These are phyloP conservation scores for Penicillium cataractarum DNA, from an alignment of 495 filamentous ascomycete genomes.

Conservation along the genomic window DNA sequence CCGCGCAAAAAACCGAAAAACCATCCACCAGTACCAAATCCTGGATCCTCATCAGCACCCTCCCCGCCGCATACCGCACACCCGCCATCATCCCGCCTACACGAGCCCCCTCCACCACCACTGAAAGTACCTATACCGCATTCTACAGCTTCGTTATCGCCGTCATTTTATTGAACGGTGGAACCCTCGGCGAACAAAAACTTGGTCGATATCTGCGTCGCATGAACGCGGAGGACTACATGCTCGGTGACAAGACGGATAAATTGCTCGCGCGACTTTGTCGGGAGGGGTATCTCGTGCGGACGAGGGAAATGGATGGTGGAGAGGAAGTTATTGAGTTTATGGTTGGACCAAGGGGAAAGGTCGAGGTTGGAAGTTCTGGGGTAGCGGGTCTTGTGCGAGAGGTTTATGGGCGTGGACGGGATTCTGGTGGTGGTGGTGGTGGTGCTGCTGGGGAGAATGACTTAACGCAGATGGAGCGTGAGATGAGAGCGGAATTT, in stretches of 20 bases:
- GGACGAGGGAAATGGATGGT: slow-evolving; percentile 64
- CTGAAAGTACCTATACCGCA: slow-evolving; percentile 78
- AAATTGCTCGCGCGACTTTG: slow-evolving; percentile 72
- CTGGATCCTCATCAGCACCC: slow-evolving; percentile 73
- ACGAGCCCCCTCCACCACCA: slow-evolving; percentile 59
- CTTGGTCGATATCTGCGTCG: slow-evolving; percentile 73
- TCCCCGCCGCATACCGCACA: slow-evolving; percentile 66
- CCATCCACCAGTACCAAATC: slow-evolving; percentile 59
- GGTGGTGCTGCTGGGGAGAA: slow-evolving; percentile 22
- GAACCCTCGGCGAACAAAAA: slow-evolving; percentile 72
- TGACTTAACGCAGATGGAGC: slow-evolving; percentile 50
- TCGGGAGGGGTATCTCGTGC: slow-evolving; percentile 81
- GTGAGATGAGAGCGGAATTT: slow-evolving; percentile 33
- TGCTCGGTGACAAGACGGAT: slow-evolving; percentile 77
- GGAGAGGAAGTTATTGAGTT: slow-evolving; percentile 79
- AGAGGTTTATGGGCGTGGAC: slow-evolving; percentile 55
- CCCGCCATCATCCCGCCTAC: slow-evolving; percentile 70
- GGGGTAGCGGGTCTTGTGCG: slow-evolving; percentile 72
- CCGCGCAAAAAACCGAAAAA: slow-evolving; percentile 60
- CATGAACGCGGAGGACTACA: slow-evolving; percentile 74
- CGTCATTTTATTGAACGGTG: slow-evolving; percentile 71
- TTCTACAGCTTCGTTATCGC: slow-evolving; percentile 80
- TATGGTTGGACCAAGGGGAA: slow-evolving; percentile 81
- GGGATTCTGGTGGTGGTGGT: neutral
- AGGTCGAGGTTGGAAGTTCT: slow-evolving; percentile 76